Conservation (phyloP, 2,329 filamentous ascomycete genomes). For the Huntiella decipiens region DNA sequence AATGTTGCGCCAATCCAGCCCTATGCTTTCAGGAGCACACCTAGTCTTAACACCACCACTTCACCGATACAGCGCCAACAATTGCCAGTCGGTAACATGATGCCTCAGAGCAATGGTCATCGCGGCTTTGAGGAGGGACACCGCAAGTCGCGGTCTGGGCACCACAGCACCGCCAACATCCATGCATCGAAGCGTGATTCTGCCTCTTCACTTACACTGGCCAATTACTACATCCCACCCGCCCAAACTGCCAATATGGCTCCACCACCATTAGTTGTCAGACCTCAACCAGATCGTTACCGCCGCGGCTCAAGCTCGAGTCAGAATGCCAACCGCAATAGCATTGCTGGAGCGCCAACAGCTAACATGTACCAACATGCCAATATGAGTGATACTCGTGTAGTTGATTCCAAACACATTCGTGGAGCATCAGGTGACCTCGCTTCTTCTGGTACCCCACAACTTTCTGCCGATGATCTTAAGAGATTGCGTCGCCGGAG, state of each 20-base stretch:
- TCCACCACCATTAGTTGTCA: slow-evolving; percentile 29
- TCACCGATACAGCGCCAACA: slow-evolving; percentile 27
- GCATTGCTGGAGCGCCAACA: slow-evolving; percentile 14
- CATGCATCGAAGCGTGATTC: slow-evolving; percentile 6
- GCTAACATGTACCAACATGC: slow-evolving; percentile 14
- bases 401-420: slow-evolving; percentile 12
- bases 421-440: slow-evolving; percentile 5
- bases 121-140: slow-evolving; percentile 17
- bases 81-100: slow-evolving; percentile 23
- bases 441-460: not conserved
- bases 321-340: slow-evolving; percentile 21
- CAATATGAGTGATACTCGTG: slow-evolving; percentile 13
- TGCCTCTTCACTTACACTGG: slow-evolving; percentile 12
- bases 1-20: slow-evolving; percentile 43
- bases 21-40: slow-evolving; percentile 58
- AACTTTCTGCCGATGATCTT: slow-evolving; percentile 25
- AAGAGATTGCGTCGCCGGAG: slow-evolving; percentile 69
- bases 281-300: slow-evolving; percentile 64
- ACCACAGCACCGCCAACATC: slow-evolving; percentile 5
- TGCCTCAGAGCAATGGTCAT: not conserved
- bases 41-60: slow-evolving; percentile 37
- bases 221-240: slow-evolving; percentile 16
- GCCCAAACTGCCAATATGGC: slow-evolving; percentile 17
- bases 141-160: not conserved
- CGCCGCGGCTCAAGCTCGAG: slow-evolving; percentile 39